phyloP scores from a whole-genome alignment of 495 filamentous ascomycete genomes.

The Cercophora samala region DNA sequence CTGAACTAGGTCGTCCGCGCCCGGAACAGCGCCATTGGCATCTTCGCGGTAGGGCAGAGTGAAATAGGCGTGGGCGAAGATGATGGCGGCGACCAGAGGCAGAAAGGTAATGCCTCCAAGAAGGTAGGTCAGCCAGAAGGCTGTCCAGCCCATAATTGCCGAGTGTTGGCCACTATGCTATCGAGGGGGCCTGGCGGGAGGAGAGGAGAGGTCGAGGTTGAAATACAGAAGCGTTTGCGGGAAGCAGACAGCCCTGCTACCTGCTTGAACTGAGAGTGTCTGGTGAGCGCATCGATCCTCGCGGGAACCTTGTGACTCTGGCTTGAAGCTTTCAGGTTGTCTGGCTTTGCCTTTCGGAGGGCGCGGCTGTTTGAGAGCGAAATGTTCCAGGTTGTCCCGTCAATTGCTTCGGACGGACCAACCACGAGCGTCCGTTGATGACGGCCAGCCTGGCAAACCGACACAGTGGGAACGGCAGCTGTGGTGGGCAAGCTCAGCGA shows the following conservation, averaged over 20 bases:
- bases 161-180: background rate
- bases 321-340: slow-evolving; percentile 11
- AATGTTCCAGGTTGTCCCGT: slow-evolving; percentile 4
- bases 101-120: slow-evolving; percentile 89
- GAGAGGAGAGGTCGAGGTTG: background rate
- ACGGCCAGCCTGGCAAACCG: slow-evolving; percentile 11
- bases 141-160: slow-evolving; percentile 64
- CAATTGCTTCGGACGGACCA: slow-evolving; percentile 12
- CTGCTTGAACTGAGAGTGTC: slow-evolving; percentile 22
- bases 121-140: slow-evolving; percentile 72
- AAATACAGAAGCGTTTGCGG: slow-evolving; percentile 5
- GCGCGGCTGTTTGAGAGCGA: background rate
- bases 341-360: background rate
- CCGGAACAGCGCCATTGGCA: slow-evolving; percentile 25
- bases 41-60: slow-evolving; percentile 56
- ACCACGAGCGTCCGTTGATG: slow-evolving; percentile 14
- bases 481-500: background rate
- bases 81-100: slow-evolving; percentile 63
- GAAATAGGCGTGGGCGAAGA: slow-evolving; percentile 67
- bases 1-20: slow-evolving; percentile 43
- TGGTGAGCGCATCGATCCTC: slow-evolving; percentile 30
- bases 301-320: background rate
- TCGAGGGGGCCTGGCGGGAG: background rate
- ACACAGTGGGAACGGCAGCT: slow-evolving; percentile 10
- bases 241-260: slow-evolving; percentile 27